A percentile compares a stretch with the other conserved stretches of the same genome.
phyloP scores from a whole-genome alignment of 1,284 basidiomycete species.

The Ceratobasidium sp. region DNA sequence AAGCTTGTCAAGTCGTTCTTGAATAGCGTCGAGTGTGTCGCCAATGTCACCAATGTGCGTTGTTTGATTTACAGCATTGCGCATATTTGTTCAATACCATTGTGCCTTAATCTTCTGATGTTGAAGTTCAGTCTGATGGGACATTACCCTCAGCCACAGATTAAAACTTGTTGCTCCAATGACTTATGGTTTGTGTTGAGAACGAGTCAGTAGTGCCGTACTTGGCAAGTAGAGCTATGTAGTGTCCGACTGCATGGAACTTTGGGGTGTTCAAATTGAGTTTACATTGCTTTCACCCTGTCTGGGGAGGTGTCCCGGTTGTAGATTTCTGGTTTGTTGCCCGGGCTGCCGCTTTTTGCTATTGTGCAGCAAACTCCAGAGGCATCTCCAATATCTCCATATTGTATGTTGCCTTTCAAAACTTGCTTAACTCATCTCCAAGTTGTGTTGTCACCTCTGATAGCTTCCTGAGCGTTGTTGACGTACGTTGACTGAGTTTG shows the following conservation, averaged over 20 bases:
- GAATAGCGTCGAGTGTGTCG: conserved; percentile 14
- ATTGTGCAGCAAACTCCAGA: conserved; percentile 51
- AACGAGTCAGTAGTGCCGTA: conserved; percentile 59
- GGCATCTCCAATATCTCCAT: conserved; percentile 54
- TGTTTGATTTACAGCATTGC: conserved; percentile 47
- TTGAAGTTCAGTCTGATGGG: conserved; percentile 48
- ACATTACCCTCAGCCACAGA: no score
- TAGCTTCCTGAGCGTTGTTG: conserved; percentile 51
- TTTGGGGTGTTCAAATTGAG: conserved; percentile 58
- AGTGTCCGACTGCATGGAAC: conserved; percentile 57
- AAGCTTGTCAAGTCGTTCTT: conserved; percentile 39
- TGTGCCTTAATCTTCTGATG: conserved; percentile 50
- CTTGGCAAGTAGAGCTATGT: conserved; percentile 53
- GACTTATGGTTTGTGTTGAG: conserved; percentile 57
- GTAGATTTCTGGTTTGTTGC: conserved; percentile 2
- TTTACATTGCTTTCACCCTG: background rate
- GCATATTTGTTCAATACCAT: conserved; percentile 49
- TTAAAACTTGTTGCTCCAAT: no score
- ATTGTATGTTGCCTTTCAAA: conserved; percentile 48
- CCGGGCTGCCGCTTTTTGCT: background rate
- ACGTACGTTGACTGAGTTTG: conserved; percentile 56
- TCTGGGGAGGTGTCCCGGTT: background rate
- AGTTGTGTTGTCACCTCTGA: conserved; percentile 49
- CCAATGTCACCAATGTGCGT: conserved; percentile 46
- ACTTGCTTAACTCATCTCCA: conserved; percentile 52